Conservation (phyloP, 805 yeast species). For the Candida qinlingensis region DNA sequence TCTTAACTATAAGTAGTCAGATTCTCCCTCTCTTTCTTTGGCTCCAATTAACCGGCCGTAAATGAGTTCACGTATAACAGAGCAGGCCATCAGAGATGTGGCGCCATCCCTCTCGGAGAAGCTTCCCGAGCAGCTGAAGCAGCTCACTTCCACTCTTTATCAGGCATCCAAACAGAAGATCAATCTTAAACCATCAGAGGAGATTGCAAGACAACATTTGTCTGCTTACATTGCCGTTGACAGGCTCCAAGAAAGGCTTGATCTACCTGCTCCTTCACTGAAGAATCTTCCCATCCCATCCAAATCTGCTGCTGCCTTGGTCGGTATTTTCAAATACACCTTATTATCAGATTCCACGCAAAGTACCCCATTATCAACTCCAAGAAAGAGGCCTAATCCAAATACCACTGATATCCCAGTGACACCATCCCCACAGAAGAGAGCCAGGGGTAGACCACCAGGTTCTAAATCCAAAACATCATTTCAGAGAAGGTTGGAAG, state of each 20-base stretch:
- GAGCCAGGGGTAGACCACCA: slow-evolving; percentile 18
- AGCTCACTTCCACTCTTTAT: slow-evolving; percentile 28
- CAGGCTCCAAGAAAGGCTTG: slow-evolving; percentile 36
- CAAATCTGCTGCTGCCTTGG: slow-evolving; percentile 32
- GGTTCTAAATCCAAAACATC: slow-evolving; percentile 19
- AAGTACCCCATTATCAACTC: slow-evolving; percentile 4
- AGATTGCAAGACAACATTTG: slow-evolving; percentile 61
- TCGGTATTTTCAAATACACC: slow-evolving; percentile 1
- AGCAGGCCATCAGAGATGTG: slow-evolving; percentile 41
- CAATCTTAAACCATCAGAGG: slow-evolving; percentile 46
- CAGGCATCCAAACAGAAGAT: slow-evolving; percentile 48
- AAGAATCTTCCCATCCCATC: slow-evolving; percentile 56
- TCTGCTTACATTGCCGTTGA: slow-evolving; percentile 62
- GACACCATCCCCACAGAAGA: slow-evolving; percentile 15
- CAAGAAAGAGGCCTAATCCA: slow-evolving; percentile 7
- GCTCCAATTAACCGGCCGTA: background rate
- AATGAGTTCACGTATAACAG: slow-evolving; percentile 27
- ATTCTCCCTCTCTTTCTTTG: background rate
- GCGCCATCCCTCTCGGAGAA: slow-evolving; percentile 43
- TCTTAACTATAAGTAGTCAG: background rate
- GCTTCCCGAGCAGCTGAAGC: slow-evolving; percentile 36
- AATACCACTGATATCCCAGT: background rate
- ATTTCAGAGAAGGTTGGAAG: slow-evolving; percentile 26
- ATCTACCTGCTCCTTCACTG: slow-evolving; percentile 43
- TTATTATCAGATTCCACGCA: slow-evolving; percentile 2